Evolutionary conservation across 1,284 basidiomycete genomes (phyloP), one percentile per base, ranked within the genome.

Genomic region (Ustilago lituana): DNA sequence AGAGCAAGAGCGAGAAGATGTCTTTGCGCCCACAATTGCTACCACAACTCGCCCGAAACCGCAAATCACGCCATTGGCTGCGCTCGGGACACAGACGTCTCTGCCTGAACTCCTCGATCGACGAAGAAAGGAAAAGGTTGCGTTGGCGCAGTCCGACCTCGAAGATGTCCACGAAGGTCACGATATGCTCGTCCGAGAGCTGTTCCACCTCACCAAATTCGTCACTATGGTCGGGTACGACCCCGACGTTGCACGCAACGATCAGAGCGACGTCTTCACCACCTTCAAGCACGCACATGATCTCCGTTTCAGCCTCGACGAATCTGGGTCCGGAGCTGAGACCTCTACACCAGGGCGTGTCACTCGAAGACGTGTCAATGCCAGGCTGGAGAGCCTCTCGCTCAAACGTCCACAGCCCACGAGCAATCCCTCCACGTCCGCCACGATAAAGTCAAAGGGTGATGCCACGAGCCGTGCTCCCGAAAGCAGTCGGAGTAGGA

Each of bases 181-280:
- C 38, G 78, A 77, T 31, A 65, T 63, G 52, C 63, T 78, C 15
- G 72, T 80, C 10, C 59, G 75, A 20, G 78, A 77, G 63, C 62
- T 77, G 5, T 77, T 73, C 27, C 78, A 78, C 43, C 57, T 80
- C 24, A 55, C 68, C 60, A 75, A 77, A 29, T 77, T 77, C 22
- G 73, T 80, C 35, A 78, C 76, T 17, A 61, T 63, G 50, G 56
- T 77, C 23, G 70, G 68, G n/a, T 77, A 73, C 53, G 76, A 80
- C 36, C 73, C 73, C 2, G 56, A 61, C n/a, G 43, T 66, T 3
- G 70, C 75, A 1, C 60, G 62, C 24, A 39, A 60, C 27, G 70
- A 73, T 38, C 59, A 63, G 20, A 73, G 67, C 46, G 73, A 73
- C 32, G 70, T 75, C 29, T 77, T 70, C 40, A 49, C 58, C 39